Percentiles rank a stretch among this genome's conserved stretches.
Evolutionary conservation across 2,329 filamentous ascomycete genomes (phyloP).

Genomic region (Hypoxylon sp.): DNA sequence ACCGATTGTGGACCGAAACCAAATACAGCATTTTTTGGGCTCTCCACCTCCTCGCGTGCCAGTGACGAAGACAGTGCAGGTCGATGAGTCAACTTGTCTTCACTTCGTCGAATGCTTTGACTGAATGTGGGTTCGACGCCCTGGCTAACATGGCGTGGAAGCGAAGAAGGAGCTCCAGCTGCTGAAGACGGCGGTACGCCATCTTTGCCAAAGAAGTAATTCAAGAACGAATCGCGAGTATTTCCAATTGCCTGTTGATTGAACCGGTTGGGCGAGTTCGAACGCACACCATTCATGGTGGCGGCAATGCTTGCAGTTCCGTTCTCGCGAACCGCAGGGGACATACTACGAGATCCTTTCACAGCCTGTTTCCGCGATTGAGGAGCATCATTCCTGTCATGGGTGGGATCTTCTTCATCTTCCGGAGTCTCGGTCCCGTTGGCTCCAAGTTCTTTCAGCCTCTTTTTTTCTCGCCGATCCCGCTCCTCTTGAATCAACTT

Average conservation of each 20-base stretch:
- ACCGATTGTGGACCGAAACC: slow-evolving; percentile 71
- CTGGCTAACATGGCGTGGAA: slow-evolving; percentile 80
- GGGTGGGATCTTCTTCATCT: slow-evolving; percentile 73
- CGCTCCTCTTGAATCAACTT: slow-evolving; percentile 84
- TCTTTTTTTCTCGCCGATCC: slow-evolving; percentile 85
- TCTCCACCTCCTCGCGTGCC: slow-evolving; percentile 55
- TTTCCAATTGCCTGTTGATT: slow-evolving; percentile 72
- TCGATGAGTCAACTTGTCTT: slow-evolving; percentile 70
- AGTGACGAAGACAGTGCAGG: slow-evolving; percentile 56
- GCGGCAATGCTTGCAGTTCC: slow-evolving; percentile 72
- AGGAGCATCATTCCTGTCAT: slow-evolving; percentile 69
- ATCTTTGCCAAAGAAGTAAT: slow-evolving; percentile 99
- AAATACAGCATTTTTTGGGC: slow-evolving; percentile 56
- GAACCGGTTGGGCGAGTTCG: slow-evolving; percentile 73
- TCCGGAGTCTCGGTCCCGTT: slow-evolving; percentile 81
- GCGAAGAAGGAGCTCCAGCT: slow-evolving; percentile 59
- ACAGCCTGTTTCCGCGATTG: slow-evolving; percentile 72
- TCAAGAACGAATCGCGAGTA: slow-evolving; percentile 91
- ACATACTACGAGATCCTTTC: slow-evolving; percentile 82
- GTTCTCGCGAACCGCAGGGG: slow-evolving; percentile 81
- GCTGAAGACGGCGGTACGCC: slow-evolving; percentile 68
- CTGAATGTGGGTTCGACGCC: slow-evolving; percentile 84
- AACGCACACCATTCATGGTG: slow-evolving; percentile 76
- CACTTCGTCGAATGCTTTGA: slow-evolving; percentile 83
- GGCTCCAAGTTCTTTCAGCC: slow-evolving; percentile 85